Evolutionary conservation across 768 basidiomycete species (phyloP).

Genomic region (Polyporus arcularius): DNA sequence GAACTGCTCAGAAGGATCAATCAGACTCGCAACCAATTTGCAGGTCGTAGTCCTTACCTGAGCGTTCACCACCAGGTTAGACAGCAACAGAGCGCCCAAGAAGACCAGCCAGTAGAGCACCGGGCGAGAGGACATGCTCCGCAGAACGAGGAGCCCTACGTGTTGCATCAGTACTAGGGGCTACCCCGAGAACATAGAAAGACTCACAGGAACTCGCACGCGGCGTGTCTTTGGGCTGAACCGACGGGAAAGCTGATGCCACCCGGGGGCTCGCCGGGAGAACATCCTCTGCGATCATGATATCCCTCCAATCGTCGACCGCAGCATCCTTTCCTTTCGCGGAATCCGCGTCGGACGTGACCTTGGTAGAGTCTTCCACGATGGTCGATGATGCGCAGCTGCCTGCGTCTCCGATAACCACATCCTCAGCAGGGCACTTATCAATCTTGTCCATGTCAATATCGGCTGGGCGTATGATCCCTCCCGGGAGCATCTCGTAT

Average conservation of each 20-base stretch:
- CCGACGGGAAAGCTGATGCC: too few relatives aligned
- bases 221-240: too few relatives aligned
- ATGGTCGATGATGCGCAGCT: too few relatives aligned
- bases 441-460: conserved; percentile 44
- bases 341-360: too few relatives aligned
- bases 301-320: too few relatives aligned
- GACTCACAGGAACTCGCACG: not conserved
- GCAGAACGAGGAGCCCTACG: conserved; percentile 28
- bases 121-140: conserved; percentile 24
- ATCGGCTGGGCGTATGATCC: conserved; percentile 50
- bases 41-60: conserved; percentile 6
- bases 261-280: not conserved
- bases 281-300: not conserved
- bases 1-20: conserved; percentile 27
- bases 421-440: too few relatives aligned
- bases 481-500: conserved; percentile 55
- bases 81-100: conserved; percentile 25
- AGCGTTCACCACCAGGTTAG: conserved; percentile 6
- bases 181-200: not conserved
- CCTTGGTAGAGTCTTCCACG: too few relatives aligned
- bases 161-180: conserved; percentile 18
- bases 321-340: too few relatives aligned
- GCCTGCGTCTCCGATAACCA: too few relatives aligned
- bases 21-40: conserved; percentile 30
- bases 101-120: conserved; percentile 2